Conservation (phyloP, 108 stramenopile species). For the Cyclotella baltica region DNA sequence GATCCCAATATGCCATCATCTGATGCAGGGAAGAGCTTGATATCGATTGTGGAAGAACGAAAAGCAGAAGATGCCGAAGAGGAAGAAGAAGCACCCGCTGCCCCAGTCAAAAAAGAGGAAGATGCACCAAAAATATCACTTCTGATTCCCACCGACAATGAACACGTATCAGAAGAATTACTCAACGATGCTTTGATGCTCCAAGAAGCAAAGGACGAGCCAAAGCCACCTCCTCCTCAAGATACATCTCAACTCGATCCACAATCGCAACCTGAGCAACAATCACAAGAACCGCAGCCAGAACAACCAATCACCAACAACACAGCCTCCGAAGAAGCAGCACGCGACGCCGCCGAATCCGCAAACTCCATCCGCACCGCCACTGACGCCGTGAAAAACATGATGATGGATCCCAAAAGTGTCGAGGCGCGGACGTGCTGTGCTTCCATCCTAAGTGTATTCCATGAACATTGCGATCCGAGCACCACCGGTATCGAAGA, state of each 20-base stretch:
- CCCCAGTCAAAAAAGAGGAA: slow-evolving; percentile 15
- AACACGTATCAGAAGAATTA: slow-evolving; percentile 67
- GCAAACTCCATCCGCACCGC: slow-evolving; percentile 71
- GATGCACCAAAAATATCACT: slow-evolving; percentile 52
- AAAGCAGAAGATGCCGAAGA: background rate
- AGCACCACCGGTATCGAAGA: slow-evolving; percentile 73
- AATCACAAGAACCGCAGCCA: background rate
- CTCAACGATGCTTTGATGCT: slow-evolving; percentile 71
- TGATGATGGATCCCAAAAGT: slow-evolving; percentile 77
- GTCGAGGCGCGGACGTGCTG: slow-evolving; percentile 87
- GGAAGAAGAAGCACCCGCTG: background rate
- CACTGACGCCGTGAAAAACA: slow-evolving; percentile 59
- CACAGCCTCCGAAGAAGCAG: slow-evolving; percentile 50
- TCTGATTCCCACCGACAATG: slow-evolving; percentile 61
- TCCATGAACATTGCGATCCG: slow-evolving; percentile 86
- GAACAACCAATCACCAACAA: slow-evolving; percentile 4
- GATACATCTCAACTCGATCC: background rate
- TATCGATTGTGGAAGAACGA: slow-evolving; percentile 14
- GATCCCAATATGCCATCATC: slow-evolving; percentile 1
- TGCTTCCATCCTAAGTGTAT: slow-evolving; percentile 85
- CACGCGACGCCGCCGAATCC: slow-evolving; percentile 55
- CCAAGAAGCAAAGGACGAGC: slow-evolving; percentile 21
- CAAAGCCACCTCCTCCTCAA: background rate
- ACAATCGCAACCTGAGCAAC: slow-evolving; percentile 27
- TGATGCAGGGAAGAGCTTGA: background rate